Percentiles rank a stretch among this genome's conserved stretches.
phyloP scores from a whole-genome alignment of 1,284 basidiomycete genomes.

The Bjerkandera adusta region DNA sequence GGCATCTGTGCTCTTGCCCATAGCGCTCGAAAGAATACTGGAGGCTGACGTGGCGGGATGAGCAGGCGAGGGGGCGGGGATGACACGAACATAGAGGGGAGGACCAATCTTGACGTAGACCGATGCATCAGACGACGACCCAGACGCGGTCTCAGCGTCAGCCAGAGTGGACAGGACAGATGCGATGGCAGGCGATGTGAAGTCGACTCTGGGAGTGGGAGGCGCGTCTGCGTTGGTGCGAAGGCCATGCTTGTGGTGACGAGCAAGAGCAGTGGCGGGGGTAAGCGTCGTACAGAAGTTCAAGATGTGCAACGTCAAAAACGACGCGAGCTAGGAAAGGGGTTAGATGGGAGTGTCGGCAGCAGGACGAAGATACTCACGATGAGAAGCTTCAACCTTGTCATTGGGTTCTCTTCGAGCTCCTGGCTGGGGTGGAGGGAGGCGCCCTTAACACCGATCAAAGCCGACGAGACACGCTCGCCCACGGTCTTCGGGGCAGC shows the following conservation, averaged over 20 bases:
- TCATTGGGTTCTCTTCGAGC: conserved; percentile 76
- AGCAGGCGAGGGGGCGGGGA: conserved; percentile 31
- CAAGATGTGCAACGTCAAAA: conserved; percentile 86
- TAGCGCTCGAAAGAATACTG: conserved; percentile 1
- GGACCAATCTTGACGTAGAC: conserved; percentile 74
- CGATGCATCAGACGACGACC: conserved; percentile 24
- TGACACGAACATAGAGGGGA: conserved; percentile 58
- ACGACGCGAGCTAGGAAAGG: conserved; percentile 66
- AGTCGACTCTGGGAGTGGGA: conserved; percentile 55
- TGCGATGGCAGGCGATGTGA: conserved; percentile 58
- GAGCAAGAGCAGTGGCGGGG: conserved; percentile 61
- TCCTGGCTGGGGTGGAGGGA: conserved; percentile 42
- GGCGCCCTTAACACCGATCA: conserved; percentile 70
- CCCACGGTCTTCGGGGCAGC: conserved; percentile 31
- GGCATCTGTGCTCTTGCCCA: conserved; percentile 16
- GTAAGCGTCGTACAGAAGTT: conserved; percentile 94
- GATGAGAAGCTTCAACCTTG: conserved; percentile 87
- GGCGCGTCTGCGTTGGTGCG: conserved; percentile 27
- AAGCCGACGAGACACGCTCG: conserved; percentile 44
- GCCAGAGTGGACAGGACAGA: conserved; percentile 61
- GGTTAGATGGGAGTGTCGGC: background rate
- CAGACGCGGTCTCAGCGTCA: conserved; percentile 32
- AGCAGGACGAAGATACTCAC: conserved; percentile 38
- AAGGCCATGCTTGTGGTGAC: conserved; percentile 38
- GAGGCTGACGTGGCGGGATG: conserved; percentile 4